Percentiles rank a stretch among this genome's conserved stretches.
Evolutionary conservation across 805 yeast species (phyloP).

Genomic region (Yarrowia sp.): DNA sequence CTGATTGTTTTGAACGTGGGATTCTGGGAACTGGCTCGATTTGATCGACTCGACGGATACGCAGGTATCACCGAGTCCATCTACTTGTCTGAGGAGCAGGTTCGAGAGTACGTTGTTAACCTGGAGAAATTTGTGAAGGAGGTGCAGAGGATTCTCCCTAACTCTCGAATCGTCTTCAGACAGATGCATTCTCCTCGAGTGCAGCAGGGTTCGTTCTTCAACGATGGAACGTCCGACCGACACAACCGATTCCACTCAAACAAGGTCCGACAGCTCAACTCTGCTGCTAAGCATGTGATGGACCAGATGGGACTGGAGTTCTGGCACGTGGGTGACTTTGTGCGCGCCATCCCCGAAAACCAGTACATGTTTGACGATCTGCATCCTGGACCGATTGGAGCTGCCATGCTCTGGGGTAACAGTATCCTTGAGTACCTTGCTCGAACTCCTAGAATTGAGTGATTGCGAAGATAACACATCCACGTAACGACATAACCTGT

Average conservation of each 20-base stretch:
- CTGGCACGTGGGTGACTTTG: conserved; percentile 28
- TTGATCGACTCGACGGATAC: conserved; percentile 23
- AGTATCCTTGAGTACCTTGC: conserved; percentile 28
- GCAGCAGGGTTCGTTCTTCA: conserved; percentile 25
- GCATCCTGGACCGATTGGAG: conserved; percentile 26
- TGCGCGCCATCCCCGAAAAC: conserved; percentile 26
- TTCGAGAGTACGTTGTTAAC: conserved; percentile 17
- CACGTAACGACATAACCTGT: no score
- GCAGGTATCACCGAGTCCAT: conserved; percentile 11
- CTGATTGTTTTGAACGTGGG: conserved; percentile 26
- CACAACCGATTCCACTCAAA: conserved; percentile 27
- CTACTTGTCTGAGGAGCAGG: conserved; percentile 26
- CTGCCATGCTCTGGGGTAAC: conserved; percentile 28
- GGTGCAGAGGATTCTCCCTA: conserved; percentile 15
- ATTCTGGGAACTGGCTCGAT: conserved; percentile 28
- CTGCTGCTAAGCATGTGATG: conserved; percentile 20
- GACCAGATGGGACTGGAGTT: conserved; percentile 22
- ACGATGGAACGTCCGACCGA: conserved; percentile 18
- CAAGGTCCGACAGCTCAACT: conserved; percentile 27
- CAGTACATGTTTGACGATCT: conserved; percentile 28
- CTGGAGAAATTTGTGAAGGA: conserved; percentile 9
- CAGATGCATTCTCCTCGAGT: conserved; percentile 28
- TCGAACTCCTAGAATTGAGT: conserved; percentile 17
- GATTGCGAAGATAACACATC: no score
- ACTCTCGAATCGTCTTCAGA: conserved; percentile 24